Conservation (phyloP, 371 early-diverging fungal species). For the Chytridiales sp. region DNA sequence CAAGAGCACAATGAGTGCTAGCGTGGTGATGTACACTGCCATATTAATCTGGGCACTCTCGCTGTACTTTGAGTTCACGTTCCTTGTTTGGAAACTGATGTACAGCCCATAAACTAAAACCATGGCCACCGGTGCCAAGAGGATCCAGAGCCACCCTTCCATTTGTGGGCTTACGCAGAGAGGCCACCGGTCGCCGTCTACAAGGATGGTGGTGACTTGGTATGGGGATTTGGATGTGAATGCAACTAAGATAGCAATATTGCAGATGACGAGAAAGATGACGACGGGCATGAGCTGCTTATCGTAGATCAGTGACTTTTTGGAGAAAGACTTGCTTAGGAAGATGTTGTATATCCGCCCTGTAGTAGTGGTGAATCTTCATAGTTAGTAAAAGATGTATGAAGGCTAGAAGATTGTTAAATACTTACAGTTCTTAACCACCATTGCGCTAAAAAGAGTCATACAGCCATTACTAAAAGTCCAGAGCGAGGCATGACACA, state of each 20-base stretch:
- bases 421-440: conserved; percentile 16
- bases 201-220: not conserved
- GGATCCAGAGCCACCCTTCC: conserved; percentile 18
- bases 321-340: too few species aligned
- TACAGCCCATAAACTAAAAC: conserved; percentile 7
- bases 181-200: conserved; percentile 19
- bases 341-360: too few species aligned
- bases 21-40: conserved; percentile 13
- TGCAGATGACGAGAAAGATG: conserved; percentile 1
- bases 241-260: conserved; percentile 10
- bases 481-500: conserved; percentile 10
- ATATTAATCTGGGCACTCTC: conserved; percentile 18
- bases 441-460: conserved; percentile 13
- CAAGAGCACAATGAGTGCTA: conserved; percentile 13
- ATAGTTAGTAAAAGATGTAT: too few species aligned
- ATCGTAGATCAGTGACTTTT: too few species aligned
- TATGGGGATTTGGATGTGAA: conserved; percentile 8
- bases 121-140: conserved; percentile 4
- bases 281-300: not conserved
- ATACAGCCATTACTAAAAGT: conserved; percentile 13
- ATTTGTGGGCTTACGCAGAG: conserved; percentile 11
- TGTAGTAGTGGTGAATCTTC: too few species aligned
- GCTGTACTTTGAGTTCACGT: conserved; percentile 19
- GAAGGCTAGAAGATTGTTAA: conserved; percentile 9
- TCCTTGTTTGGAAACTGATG: conserved; percentile 15